Base-by-base conservation (phyloP, 1,139 yeast species). In the Candida sanyaensis region DNA sequence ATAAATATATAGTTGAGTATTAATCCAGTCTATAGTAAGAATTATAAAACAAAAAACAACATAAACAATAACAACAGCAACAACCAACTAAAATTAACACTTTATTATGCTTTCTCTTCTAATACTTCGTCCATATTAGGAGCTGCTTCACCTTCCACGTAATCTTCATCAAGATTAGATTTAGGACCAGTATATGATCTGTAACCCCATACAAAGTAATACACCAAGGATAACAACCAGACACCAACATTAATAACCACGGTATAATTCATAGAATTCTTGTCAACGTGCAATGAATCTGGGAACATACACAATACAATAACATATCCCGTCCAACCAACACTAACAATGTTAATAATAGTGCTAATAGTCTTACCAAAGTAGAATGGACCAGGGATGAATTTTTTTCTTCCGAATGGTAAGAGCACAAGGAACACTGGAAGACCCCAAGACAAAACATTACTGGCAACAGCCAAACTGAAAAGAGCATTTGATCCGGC, bases 351-450 rank as follows among this genome's bases (percentile, higher is more conserved):
- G 48, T 69, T 66, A 13, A 71, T 55, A 7, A 57, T 44, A 9
- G 72, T 73, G 1, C 86, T 80, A 45, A 72, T 57, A n/a, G 64
- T 50, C 6, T 66, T 63, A 30, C 91, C 91, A 52, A 84, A 66
- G 61, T 80, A 79, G 59, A 85, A 85, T 6, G 81, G 77, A 8
- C 91, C 91, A 0, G 88, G 88, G 17, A 65, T 70, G 60, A 84
- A 84, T 44, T 71, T 66, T 21, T 55, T 52, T 41, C 64, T 63
- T 11, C 81, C 81, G 21, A 65, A 60, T 1, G 81, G 79, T 33
- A 75, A 61, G 41, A 72, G 60, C 0, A 66, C 69, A 11, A 37
- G 23, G 6, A 41, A 24, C 3, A 38, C 21, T 4, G 81, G 81
- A 24, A 62, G 65, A 30, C 71, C 66, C 77, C 69, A 77, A 47